Conservation (phyloP, 768 basidiomycete genomes). For the Hydnum rufescens region DNA sequence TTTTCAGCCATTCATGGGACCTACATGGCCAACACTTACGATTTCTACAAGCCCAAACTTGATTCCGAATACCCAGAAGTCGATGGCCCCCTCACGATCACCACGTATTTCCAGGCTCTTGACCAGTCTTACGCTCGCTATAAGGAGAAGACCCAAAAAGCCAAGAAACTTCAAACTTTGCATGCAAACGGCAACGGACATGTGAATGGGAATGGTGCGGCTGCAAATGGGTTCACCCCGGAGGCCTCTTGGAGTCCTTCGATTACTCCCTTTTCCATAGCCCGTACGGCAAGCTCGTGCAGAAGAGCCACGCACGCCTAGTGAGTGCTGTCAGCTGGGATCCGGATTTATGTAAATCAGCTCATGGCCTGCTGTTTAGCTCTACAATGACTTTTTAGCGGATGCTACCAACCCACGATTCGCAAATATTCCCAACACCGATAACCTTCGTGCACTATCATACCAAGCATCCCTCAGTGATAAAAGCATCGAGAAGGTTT, state of each 20-base stretch:
- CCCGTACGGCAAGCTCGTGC: conserved; percentile 96
- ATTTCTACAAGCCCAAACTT: conserved; percentile 97
- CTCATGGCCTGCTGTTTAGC: conserved; percentile 6
- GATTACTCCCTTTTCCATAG: conserved; percentile 95
- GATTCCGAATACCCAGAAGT: conserved; percentile 92
- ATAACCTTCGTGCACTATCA: conserved; percentile 43
- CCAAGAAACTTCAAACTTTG: conserved; percentile 17
- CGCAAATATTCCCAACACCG: conserved; percentile 48
- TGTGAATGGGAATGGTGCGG: no score
- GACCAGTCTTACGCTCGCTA: conserved; percentile 75
- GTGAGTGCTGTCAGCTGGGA: conserved; percentile 16
- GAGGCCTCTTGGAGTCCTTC: conserved; percentile 36
- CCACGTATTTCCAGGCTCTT: conserved; percentile 84
- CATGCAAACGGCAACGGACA: conserved; percentile 13
- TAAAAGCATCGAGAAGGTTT: conserved; percentile 89
- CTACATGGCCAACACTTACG: conserved; percentile 95
- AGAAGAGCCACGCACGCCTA: conserved; percentile 89
- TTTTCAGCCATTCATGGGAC: conserved; percentile 76
- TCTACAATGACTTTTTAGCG: conserved; percentile 81
- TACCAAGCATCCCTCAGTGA: conserved; percentile 68
- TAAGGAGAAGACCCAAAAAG: conserved; percentile 57
- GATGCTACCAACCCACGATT: conserved; percentile 51
- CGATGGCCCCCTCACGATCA: conserved; percentile 90
- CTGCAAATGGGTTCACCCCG: no score
- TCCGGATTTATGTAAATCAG: background rate